These are phyloP conservation scores for Pyrrhoderma lamaoense DNA, from an alignment of 1,284 basidiomycete species.

Conservation along the genomic window DNA sequence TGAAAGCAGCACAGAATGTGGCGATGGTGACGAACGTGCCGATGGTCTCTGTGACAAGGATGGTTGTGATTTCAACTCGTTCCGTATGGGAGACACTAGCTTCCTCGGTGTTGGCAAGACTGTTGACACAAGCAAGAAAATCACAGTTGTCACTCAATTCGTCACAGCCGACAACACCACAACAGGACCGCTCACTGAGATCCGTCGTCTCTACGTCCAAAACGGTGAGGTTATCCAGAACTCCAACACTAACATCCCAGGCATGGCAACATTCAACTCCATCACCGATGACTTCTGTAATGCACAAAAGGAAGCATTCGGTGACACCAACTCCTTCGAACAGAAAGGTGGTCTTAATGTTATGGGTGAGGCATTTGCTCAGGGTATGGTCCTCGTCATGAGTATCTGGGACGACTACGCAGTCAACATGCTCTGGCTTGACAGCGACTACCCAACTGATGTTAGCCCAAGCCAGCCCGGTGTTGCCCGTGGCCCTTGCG, in stretches of 20 bases:
- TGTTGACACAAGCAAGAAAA: constrained; percentile 39
- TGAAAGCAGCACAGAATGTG: constrained; percentile 33
- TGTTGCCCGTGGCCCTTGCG: constrained; percentile 32
- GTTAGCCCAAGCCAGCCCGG: constrained; percentile 28
- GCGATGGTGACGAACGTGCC: constrained; percentile 32
- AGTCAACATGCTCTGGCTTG: constrained; percentile 36
- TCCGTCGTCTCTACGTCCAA: constrained; percentile 48
- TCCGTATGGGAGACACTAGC: constrained; percentile 40
- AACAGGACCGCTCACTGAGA: constrained; percentile 39
- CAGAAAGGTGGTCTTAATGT: constrained; percentile 26
- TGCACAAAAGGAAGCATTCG: constrained; percentile 33
- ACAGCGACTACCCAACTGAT: constrained; percentile 31
- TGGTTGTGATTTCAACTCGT: constrained; percentile 53
- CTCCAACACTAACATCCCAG: constrained; percentile 37
- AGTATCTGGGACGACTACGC: constrained; percentile 32
- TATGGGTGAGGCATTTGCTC: constrained; percentile 22
- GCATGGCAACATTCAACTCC: constrained; percentile 31
- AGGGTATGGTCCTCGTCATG: constrained; percentile 25
- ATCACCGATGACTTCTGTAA: constrained; percentile 34
- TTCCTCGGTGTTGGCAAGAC: constrained; percentile 41
- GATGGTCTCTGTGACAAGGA: constrained; percentile 42
- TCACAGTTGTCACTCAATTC: constrained; percentile 45
- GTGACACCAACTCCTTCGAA: constrained; percentile 31
- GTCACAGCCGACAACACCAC: constrained; percentile 39
- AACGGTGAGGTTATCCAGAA: constrained; percentile 44